Evolutionary conservation across 1,284 basidiomycete species (phyloP), one percentile per base, ranked within the genome.

Genomic region (Trametes hirsuta): DNA sequence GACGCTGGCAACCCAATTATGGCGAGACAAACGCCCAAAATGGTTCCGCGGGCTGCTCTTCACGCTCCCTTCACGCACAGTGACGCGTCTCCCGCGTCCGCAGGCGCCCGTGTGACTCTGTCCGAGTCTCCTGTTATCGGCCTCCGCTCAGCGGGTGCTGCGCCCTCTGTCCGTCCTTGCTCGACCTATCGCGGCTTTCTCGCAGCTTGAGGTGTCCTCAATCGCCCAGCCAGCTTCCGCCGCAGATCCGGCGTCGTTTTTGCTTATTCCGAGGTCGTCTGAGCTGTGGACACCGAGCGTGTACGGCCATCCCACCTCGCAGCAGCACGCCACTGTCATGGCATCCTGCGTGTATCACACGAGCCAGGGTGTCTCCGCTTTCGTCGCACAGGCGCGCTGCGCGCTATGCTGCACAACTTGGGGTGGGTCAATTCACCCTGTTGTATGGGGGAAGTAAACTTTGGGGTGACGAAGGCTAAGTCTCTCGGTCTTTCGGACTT

Each of bases 321-420:
- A 37, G 47, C 55, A 57, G 55, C 55, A 57, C 56, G 58, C 42
- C 63, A 58, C 52, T 50, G 41, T 30, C 56, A 37, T 57, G 47
- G 42, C 41, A 40, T 56, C 51, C 46, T 54, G 57, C 59, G 58
- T 65, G 60, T 47, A 62, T 59, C 59, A 65, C 63, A 65, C 60
- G 60, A 64, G 63, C 52, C 36, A 36, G 63, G 63, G 57, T 55
- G 25, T 12, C 49, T 46, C 37, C 47, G 36, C 40, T 52, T 15
- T 37, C 41, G 18, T 15, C 34, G 18, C 30, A 4, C 30, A 8
- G 30, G 30, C 30, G 30, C 30, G 30, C 30, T 30, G 18, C 18
- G 18, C 18, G 18, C 18, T 18, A 18, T 30, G 30, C 30, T 30
- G 30, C 30, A 5, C 30, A 30, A 30, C 30, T 30, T 8, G 30